These are phyloP conservation scores for Crithidia acanthocephali DNA, from an alignment of 208 protist species.

Conservation along the genomic window DNA sequence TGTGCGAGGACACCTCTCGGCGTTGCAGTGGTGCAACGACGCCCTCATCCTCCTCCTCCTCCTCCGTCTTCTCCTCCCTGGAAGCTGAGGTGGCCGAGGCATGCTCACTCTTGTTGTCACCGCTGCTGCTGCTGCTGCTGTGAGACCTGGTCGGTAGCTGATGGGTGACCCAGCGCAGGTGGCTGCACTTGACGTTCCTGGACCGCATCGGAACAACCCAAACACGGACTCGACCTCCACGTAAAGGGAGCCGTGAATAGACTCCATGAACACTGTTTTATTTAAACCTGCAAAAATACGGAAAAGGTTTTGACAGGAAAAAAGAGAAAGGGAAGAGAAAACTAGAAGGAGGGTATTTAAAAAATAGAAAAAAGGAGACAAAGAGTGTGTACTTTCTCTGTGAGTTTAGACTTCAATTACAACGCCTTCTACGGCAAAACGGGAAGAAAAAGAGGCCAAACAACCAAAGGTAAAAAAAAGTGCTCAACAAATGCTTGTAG, in stretches of 20 bases:
- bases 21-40: not conserved
- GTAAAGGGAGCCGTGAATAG: constrained; percentile 14
- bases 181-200: not conserved
- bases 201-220: not conserved
- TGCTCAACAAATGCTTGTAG: too few relatives aligned
- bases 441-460: too few relatives aligned
- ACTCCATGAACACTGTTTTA: not conserved
- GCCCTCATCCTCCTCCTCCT: not conserved
- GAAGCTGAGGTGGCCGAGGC: not conserved
- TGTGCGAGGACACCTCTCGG: constrained; percentile 16
- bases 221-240: constrained; percentile 15
- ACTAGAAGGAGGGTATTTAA: too few relatives aligned
- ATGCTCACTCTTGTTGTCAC: not conserved
- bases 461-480: too few relatives aligned
- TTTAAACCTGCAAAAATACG: not conserved
- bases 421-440: too few relatives aligned
- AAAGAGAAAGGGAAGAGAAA: too few relatives aligned
- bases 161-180: not conserved
- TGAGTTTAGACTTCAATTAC: too few relatives aligned
- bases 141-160: not conserved
- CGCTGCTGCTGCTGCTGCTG: not conserved
- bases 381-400: too few relatives aligned
- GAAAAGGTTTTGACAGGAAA: too few relatives aligned
- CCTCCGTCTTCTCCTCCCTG: not conserved
- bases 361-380: too few relatives aligned